A percentile compares a stretch with the other conserved stretches of the same genome.
Evolutionary conservation across 129 eudicot genomes (phyloP).

Genomic region (Artemisia annua): DNA sequence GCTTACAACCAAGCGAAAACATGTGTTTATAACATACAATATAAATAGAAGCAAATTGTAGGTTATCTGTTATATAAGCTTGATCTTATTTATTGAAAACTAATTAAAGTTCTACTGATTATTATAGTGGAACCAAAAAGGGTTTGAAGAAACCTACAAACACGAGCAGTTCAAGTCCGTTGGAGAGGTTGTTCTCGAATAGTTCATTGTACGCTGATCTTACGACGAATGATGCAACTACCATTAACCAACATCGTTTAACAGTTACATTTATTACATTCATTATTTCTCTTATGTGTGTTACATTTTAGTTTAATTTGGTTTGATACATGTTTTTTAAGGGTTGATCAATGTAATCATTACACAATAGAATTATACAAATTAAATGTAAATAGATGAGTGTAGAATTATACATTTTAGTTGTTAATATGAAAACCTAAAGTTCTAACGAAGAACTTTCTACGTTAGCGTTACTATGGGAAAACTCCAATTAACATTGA

Average conservation of each 20-base stretch:
- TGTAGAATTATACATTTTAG: too few relatives aligned
- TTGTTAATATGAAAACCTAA: too few relatives aligned
- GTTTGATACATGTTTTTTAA: too few relatives aligned
- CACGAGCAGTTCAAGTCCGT: conserved; percentile 23
- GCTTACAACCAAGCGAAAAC: too few relatives aligned
- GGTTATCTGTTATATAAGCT: neutral
- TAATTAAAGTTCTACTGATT: neutral
- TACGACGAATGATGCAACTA: conserved; percentile 42
- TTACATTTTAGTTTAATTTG: neutral
- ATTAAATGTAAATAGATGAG: too few relatives aligned
- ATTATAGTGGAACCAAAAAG: conserved; percentile 41
- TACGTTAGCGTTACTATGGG: too few relatives aligned
- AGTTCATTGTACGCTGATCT: conserved; percentile 70
- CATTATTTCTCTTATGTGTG: neutral
- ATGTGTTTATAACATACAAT: too few relatives aligned
- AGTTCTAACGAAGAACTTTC: too few relatives aligned
- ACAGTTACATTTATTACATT: conserved; percentile 14
- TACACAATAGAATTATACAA: too few relatives aligned
- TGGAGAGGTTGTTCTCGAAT: conserved; percentile 50
- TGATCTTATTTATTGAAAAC: neutral
- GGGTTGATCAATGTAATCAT: too few relatives aligned
- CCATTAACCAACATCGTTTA: conserved; percentile 10
- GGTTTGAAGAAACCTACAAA: conserved; percentile 37
- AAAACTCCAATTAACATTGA: too few relatives aligned
- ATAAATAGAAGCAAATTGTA: neutral